Conservation (phyloP, 2,329 filamentous ascomycete species). For the Clarireedia paspali region DNA sequence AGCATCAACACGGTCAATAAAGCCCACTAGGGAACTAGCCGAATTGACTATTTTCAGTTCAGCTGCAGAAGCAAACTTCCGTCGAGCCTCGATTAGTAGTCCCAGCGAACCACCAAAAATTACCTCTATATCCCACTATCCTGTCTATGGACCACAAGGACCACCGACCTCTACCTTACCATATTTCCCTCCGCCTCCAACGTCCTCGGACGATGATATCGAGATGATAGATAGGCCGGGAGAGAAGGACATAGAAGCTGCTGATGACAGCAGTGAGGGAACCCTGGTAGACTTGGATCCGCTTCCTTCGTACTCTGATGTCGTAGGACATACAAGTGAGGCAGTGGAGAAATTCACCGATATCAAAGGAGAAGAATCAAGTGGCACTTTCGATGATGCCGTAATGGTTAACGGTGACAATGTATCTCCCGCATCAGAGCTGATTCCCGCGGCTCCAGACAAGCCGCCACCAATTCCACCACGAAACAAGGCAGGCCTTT, state of each 20-base stretch:
- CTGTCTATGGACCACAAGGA: conserved; percentile 24
- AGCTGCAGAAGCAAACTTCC: conserved; percentile 44
- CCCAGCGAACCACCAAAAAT: conserved; percentile 26
- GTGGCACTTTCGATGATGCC: conserved; percentile 12
- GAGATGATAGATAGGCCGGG: conserved; percentile 28
- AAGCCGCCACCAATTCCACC: conserved; percentile 30
- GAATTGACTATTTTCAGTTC: conserved; percentile 66
- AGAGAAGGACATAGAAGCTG: conserved; percentile 19
- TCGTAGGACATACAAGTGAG: not conserved
- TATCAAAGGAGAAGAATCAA: conserved; percentile 1
- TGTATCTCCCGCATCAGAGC: conserved; percentile 3
- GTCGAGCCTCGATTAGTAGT: conserved; percentile 37
- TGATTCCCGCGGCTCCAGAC: conserved; percentile 17
- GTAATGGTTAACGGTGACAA: conserved; percentile 32
- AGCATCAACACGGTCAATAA: conserved; percentile 53
- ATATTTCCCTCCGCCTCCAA: conserved; percentile 10
- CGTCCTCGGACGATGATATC: conserved; percentile 21
- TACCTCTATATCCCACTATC: conserved; percentile 18
- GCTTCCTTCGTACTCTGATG: conserved; percentile 14
- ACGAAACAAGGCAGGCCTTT: conserved; percentile 28
- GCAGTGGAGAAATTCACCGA: not conserved
- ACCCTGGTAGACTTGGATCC: conserved; percentile 32
- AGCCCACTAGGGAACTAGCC: conserved; percentile 69
- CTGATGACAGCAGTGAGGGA: conserved; percentile 31
- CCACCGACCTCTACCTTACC: conserved; percentile 14